Percentiles rank a stretch among this genome's conserved stretches.
These are phyloP conservation scores for Tilletia walkeri DNA, from an alignment of 1,284 basidiomycete species.

Conservation along the genomic window DNA sequence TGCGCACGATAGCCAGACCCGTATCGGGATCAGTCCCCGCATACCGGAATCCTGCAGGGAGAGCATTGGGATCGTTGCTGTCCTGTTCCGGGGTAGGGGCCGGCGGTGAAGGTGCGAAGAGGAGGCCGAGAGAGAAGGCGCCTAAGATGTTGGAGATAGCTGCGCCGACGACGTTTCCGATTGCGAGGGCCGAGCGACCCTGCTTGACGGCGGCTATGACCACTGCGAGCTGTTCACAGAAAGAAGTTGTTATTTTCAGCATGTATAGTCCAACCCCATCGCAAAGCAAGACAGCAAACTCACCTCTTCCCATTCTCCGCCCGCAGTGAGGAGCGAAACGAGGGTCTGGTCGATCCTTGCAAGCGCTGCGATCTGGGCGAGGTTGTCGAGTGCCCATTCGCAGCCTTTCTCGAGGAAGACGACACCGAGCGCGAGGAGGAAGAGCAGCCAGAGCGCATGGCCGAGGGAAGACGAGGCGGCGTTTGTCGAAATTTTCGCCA, in stretches of 20 bases:
- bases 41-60: neutral
- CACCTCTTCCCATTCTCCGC: slow-evolving; percentile 41
- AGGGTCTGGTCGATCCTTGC: slow-evolving; percentile 30
- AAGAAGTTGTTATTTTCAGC: neutral
- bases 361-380: slow-evolving; percentile 28
- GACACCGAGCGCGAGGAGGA: neutral
- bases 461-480: neutral
- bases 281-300: slow-evolving; percentile 30
- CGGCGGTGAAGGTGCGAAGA: slow-evolving; percentile 5
- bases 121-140: slow-evolving; percentile 21
- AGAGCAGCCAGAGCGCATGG: neutral
- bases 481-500: neutral
- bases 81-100: neutral
- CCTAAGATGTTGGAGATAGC: slow-evolving; percentile 47
- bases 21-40: neutral
- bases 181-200: slow-evolving; percentile 29
- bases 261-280: too few species aligned
- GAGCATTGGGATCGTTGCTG: neutral
- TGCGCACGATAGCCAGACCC: neutral
- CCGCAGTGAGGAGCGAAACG: slow-evolving; percentile 33
- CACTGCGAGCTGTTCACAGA: slow-evolving; percentile 23
- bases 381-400: slow-evolving; percentile 11
- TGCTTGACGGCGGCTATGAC: slow-evolving; percentile 26
- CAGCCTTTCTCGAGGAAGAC: slow-evolving; percentile 4
- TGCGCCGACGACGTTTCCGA: slow-evolving; percentile 45